Evolutionary conservation across 805 yeast genomes (phyloP).

Genomic region (Yamadazyma ubonensis): DNA sequence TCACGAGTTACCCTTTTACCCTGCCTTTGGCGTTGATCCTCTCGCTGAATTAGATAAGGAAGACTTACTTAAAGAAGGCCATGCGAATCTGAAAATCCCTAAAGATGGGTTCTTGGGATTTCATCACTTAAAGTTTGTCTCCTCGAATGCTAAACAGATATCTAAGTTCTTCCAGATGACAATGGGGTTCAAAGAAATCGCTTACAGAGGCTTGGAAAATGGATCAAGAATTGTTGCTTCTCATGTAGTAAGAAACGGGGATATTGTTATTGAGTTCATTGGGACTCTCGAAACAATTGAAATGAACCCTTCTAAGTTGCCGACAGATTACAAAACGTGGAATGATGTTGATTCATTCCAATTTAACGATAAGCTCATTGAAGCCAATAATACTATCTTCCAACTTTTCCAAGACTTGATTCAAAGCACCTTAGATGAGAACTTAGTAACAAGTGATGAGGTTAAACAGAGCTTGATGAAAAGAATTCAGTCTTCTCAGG

Average conservation of each 20-base stretch:
- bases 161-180: constrained; percentile 53
- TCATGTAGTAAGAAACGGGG: constrained; percentile 61
- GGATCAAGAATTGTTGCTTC: constrained; percentile 54
- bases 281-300: constrained; percentile 35
- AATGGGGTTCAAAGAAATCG: constrained; percentile 65
- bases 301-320: constrained; percentile 7
- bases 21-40: constrained; percentile 18
- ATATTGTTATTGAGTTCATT: constrained; percentile 49
- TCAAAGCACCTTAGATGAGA: not conserved
- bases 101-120: constrained; percentile 46
- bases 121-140: constrained; percentile 68
- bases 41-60: constrained; percentile 13
- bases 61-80: constrained; percentile 24
- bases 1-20: constrained; percentile 20
- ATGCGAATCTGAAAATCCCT: constrained; percentile 17
- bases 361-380: constrained; percentile 5
- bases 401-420: constrained; percentile 3
- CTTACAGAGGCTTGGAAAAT: constrained; percentile 67
- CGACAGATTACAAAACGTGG: constrained; percentile 1
- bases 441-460: not conserved
- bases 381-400: constrained; percentile 1
- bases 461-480: not conserved
- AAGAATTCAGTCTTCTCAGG: constrained; percentile 10
- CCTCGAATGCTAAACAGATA: constrained; percentile 67
- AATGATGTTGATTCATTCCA: constrained; percentile 2